Conservation (phyloP, 2,329 filamentous ascomycete species). For the Cladobotryum protrusum region DNA sequence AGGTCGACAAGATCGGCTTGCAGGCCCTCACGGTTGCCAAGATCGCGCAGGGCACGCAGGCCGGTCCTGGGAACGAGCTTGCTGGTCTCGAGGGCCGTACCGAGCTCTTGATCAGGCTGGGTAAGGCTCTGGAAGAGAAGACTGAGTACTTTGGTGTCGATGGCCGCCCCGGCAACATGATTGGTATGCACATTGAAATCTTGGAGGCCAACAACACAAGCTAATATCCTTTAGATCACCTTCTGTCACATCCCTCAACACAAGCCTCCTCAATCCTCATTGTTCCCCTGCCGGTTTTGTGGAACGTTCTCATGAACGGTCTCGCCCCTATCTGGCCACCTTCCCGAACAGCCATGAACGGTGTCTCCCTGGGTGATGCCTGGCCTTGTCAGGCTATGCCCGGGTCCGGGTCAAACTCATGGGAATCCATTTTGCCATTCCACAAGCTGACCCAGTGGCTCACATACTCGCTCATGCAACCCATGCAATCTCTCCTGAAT, state of each 20-base stretch:
- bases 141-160: constrained; percentile 77
- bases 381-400: constrained; percentile 89
- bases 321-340: constrained; percentile 83
- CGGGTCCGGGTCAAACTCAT: constrained; percentile 44
- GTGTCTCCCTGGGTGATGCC: constrained; percentile 81
- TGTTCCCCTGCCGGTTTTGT: constrained; percentile 78
- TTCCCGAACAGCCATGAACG: constrained; percentile 80
- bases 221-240: constrained; percentile 61
- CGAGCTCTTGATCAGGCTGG: constrained; percentile 68
- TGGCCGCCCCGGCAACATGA: constrained; percentile 86
- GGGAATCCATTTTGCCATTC: constrained; percentile 81
- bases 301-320: constrained; percentile 84
- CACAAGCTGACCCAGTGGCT: constrained; percentile 96
- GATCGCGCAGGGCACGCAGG: constrained; percentile 79
- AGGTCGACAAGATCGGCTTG: constrained; percentile 69
- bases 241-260: constrained; percentile 86
- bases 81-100: constrained; percentile 81
- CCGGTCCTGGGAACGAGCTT: constrained; percentile 71
- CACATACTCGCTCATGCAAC: constrained; percentile 87
- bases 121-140: constrained; percentile 67
- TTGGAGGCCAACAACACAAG: constrained; percentile 6
- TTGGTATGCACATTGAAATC: constrained; percentile 53
- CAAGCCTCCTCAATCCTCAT: constrained; percentile 84
- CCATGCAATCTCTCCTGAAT: constrained; percentile 74
- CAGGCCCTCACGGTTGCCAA: constrained; percentile 59